Conservation (phyloP, 148 eudicot genomes). For the Euryodendron excelsum region DNA sequence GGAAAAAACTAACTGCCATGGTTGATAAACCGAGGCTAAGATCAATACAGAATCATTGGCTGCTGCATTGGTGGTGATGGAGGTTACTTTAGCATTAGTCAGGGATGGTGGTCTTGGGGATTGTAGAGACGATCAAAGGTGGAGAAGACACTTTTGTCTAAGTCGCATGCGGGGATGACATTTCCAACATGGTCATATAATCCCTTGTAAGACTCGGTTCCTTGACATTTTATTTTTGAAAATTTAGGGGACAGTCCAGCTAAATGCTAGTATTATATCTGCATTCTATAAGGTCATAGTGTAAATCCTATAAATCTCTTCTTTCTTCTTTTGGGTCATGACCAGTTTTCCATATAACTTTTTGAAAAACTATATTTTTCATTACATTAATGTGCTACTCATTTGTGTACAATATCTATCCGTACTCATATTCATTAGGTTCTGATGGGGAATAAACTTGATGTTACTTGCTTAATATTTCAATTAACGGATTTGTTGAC, state of each 20-base stretch:
- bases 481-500: not conserved
- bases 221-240: not conserved
- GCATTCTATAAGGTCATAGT: not conserved
- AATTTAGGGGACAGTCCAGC: not conserved
- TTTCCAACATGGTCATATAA: not conserved
- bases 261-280: not conserved
- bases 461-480: not conserved
- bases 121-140: no score
- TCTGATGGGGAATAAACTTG: not conserved
- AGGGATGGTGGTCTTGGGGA: not conserved
- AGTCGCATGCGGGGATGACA: no score
- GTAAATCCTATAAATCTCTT: not conserved
- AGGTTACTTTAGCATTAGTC: not conserved
- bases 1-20: not conserved
- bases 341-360: not conserved
- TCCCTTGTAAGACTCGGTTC: not conserved
- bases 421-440: not conserved
- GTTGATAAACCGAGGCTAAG: no score
- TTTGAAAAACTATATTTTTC: not conserved
- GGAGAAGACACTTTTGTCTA: no score
- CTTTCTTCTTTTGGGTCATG: not conserved
- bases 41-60: no score
- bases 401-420: not conserved
- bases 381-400: not conserved
- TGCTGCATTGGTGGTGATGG: slow-evolving; percentile 4